Base-by-base conservation (phyloP, 2,329 filamentous ascomycete genomes). In the Annulohypoxylon truncatum region DNA sequence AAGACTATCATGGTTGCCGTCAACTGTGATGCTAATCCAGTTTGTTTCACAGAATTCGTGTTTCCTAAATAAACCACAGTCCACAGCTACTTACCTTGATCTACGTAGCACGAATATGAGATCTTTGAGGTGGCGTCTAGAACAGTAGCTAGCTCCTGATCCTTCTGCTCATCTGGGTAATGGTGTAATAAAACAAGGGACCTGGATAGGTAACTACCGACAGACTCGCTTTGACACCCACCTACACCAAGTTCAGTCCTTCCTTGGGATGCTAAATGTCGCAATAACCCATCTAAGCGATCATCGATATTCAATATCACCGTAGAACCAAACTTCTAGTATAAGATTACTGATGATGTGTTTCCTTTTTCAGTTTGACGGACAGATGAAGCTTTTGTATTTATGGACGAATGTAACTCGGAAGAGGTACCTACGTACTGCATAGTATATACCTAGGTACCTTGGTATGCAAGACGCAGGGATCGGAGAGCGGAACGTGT, bases 401-500 rank as follows among this genome's bases (percentile, higher is more conserved):
- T 24, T 15, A 40, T 53, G 50, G 47, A 22, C 9, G 20, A 20
- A 47, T 56, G 53, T 35, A 56, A 56, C 53, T 10, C 15, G 15
- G 9, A 26, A 46, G 18, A 46, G 18, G 26, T 57, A 62, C 33
- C 15, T 46, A 33, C 18, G 44, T 4, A 18, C 13, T 52, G 51
- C 33, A 18, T 46, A 33, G 9, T 52, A n/a, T n/a, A n/a, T n/a
- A n/a, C n/a, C n/a, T n/a, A n/a, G n/a, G n/a, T n/a, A n/a, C n/a
- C n/a, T n/a, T n/a, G n/a, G n/a, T n/a, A 33, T 20, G 13, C 13
- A 29, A 12, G 15, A 9, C 33, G 22, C 29, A 52, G 20, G 57
- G 56, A 42, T 61, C 52, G 65, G 61, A 61, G 35, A 22, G 44
- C 65, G 57, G 61, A 65, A 44, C 29, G n/a, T 61, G 50, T 38